Base-by-base conservation (phyloP, 495 filamentous ascomycete species). In the Staphylotrichum tortipilum region DNA sequence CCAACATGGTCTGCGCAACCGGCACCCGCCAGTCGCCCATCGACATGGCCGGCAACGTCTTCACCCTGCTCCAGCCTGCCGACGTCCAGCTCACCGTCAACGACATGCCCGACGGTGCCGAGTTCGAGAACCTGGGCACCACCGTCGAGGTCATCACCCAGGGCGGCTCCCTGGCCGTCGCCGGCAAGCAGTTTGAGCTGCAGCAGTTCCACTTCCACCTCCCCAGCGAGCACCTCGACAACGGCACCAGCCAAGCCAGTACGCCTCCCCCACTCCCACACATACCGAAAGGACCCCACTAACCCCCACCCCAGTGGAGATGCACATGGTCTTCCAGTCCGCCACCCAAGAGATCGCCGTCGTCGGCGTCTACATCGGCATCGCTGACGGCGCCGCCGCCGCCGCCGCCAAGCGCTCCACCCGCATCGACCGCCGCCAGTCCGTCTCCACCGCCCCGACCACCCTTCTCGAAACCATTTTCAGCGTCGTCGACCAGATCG, bases 131-230 rank as follows among this genome's bases (percentile, higher is more conserved):
- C 55, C 64, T 81, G 10, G 78, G 78, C 36, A 71, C 74, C n/a
- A 78, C 74, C 0, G 65, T 84, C 31, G 75, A 84, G 69, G 72
- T 80, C 35, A 67, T 73, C 39, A 61, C 66, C 22, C 67, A 62
- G 19, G 58, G 60, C 2, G 71, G 67, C 12, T 59, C 56, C 1
- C 58, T 80, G 14, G 68, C 63, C 22, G 62, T 79, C 42, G 67
- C 60, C 11, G 72, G 64, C 28, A 68, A 61, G 45, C 61, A 62
- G 2, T 85, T 77, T 53, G 61, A 61, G 4, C 69, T 87, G 17
- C 62, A 71, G 31, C 82, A 87, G 55, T 85, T 84, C 68, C 82
- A 87, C 60, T 81, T 85, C 63, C 82, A 87, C 57, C 77, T 82
- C 11, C 82, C 83, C 7, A 76, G 74, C 58, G 83, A 87, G 68